Evolutionary conservation across 768 basidiomycete species (phyloP).

Genomic region (Lentinus brumalis): DNA sequence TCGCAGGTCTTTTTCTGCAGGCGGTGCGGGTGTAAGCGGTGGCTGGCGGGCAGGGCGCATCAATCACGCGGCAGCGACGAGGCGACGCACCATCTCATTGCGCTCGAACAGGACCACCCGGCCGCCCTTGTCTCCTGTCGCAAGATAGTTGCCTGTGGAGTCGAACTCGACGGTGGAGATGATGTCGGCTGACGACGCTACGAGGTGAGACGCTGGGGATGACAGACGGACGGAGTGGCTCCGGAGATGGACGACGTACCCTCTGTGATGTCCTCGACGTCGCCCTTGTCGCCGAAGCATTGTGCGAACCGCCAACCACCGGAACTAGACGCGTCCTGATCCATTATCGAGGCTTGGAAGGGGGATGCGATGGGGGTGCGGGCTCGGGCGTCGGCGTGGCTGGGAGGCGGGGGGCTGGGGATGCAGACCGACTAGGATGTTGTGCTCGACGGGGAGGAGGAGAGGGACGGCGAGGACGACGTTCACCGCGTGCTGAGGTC

Average conservation of each 20-base stretch:
- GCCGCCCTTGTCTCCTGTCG: slow-evolving; percentile 99
- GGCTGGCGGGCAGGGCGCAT: slow-evolving; percentile 15
- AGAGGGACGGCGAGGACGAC: background rate
- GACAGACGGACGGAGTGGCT: slow-evolving; percentile 8
- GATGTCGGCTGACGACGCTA: slow-evolving; percentile 82
- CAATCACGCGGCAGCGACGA: background rate
- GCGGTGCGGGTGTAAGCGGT: background rate
- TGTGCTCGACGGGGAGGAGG: background rate
- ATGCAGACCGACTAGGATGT: background rate
- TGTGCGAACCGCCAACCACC: slow-evolving; percentile 99
- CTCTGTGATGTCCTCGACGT: slow-evolving; percentile 99
- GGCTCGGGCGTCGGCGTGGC: slow-evolving; percentile 31
- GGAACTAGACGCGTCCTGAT: slow-evolving; percentile 80
- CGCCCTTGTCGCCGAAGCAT: slow-evolving; percentile 99
- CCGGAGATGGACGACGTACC: slow-evolving; percentile 50
- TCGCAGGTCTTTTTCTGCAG: slow-evolving; percentile 98
- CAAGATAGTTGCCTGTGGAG: slow-evolving; percentile 98
- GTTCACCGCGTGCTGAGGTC: background rate
- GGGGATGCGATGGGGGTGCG: slow-evolving; percentile 24
- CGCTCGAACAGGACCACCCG: slow-evolving; percentile 98
- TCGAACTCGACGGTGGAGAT: slow-evolving; percentile 99
- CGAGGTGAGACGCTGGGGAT: slow-evolving; percentile 24
- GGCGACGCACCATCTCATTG: slow-evolving; percentile 82
- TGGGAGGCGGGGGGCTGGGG: background rate
- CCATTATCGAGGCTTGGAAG: slow-evolving; percentile 53